These are phyloP conservation scores for Monilinia laxa DNA, from an alignment of 2,329 filamentous ascomycete genomes.

Conservation along the genomic window DNA sequence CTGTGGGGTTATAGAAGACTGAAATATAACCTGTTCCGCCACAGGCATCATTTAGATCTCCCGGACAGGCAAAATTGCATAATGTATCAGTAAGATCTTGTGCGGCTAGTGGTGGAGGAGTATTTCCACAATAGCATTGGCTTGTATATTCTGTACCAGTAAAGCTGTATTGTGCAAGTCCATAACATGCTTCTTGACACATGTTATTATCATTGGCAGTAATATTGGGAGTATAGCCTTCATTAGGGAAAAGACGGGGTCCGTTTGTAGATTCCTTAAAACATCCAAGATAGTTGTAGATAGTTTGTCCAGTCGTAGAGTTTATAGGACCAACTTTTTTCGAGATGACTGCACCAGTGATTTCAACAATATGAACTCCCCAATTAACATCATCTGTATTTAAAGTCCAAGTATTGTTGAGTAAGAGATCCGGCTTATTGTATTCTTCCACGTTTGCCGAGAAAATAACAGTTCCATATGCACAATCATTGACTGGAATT, in stretches of 20 bases:
- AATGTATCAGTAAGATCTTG: slow-evolving; percentile 28
- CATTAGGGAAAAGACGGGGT: slow-evolving; percentile 38
- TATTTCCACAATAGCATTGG: slow-evolving; percentile 41
- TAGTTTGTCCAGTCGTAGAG: slow-evolving; percentile 24
- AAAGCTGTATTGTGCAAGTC: slow-evolving; percentile 32
- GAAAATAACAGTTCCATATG: slow-evolving; percentile 37
- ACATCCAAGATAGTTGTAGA: slow-evolving; percentile 41
- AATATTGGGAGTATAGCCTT: slow-evolving; percentile 31
- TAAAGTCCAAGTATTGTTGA: slow-evolving; percentile 41
- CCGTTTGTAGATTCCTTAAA: slow-evolving; percentile 37
- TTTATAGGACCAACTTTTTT: slow-evolving; percentile 20
- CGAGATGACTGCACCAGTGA: slow-evolving; percentile 28
- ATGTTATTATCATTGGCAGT: slow-evolving; percentile 34
- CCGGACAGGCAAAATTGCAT: slow-evolving; percentile 30
- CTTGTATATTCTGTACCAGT: slow-evolving; percentile 39
- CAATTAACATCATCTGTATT: slow-evolving; percentile 43
- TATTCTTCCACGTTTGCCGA: slow-evolving; percentile 32
- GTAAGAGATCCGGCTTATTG: slow-evolving; percentile 32
- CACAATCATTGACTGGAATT: slow-evolving; percentile 36
- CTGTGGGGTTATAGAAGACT: slow-evolving; percentile 32
- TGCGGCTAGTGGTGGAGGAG: slow-evolving; percentile 34
- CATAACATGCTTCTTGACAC: slow-evolving; percentile 42
- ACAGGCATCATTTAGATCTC: slow-evolving; percentile 24
- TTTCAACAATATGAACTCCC: slow-evolving; percentile 41
- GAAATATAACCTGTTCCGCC: slow-evolving; percentile 30